Evolutionary conservation across 495 filamentous ascomycete genomes (phyloP).

Genomic region (Aspergillus leporis): DNA sequence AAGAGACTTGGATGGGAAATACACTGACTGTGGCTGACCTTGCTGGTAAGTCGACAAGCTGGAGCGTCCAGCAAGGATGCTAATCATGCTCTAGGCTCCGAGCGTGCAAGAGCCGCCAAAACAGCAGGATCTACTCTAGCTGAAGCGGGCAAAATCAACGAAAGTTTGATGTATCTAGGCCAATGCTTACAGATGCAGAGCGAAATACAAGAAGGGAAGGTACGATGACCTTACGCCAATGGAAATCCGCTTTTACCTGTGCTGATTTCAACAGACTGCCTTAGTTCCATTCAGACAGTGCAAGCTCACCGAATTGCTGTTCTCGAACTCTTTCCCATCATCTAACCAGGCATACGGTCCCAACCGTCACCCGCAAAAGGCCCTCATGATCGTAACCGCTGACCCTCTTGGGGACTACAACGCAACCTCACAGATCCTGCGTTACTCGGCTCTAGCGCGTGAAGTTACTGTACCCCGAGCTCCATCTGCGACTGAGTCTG

Average conservation of each 20-base stretch:
- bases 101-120: conserved; percentile 89
- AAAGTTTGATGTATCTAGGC: conserved; percentile 95
- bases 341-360: conserved; percentile 51
- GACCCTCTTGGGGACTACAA: conserved; percentile 95
- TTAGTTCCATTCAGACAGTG: conserved; percentile 92
- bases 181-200: conserved; percentile 97
- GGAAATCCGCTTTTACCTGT: conserved; percentile 2
- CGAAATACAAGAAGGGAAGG: conserved; percentile 64
- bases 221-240: conserved; percentile 29
- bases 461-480: conserved; percentile 92
- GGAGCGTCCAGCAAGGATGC: background rate
- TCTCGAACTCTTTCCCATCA: conserved; percentile 90
- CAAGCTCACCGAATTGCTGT: conserved; percentile 94
- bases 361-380: conserved; percentile 72
- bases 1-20: conserved; percentile 71
- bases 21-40: conserved; percentile 89
- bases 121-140: conserved; percentile 88
- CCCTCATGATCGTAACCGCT: conserved; percentile 94
- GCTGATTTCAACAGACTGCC: conserved; percentile 54
- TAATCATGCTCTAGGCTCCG: conserved; percentile 60
- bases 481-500: conserved; percentile 69
- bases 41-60: conserved; percentile 57
- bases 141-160: conserved; percentile 97
- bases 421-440: conserved; percentile 91
- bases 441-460: conserved; percentile 89